Evolutionary conservation across 306 rosid genomes (phyloP).

Genomic region (Gleditsia sinensis): DNA sequence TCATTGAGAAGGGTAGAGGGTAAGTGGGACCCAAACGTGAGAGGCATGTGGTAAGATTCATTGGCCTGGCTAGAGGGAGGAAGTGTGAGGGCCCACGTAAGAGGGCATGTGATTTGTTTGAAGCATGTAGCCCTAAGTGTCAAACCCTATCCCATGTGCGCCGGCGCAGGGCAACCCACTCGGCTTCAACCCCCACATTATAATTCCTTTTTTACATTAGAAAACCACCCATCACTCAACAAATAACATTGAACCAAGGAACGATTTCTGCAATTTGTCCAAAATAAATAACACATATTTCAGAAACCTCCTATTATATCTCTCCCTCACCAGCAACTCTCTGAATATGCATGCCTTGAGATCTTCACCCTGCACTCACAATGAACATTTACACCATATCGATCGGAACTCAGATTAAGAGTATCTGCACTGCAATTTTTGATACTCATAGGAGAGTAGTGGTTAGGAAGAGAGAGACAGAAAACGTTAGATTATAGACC

Average conservation of each 20-base stretch:
- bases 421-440: background rate
- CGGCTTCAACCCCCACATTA: constrained; percentile 29
- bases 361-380: background rate
- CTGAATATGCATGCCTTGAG: background rate
- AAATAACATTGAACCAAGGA: no score
- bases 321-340: no score
- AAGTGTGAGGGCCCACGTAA: constrained; percentile 45
- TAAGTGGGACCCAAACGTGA: constrained; percentile 53
- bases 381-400: background rate
- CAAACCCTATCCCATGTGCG: constrained; percentile 94
- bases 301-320: background rate
- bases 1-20: no score
- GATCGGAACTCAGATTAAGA: background rate
- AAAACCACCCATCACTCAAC: no score
- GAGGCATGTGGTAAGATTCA: constrained; percentile 66
- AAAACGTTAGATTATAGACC: no score
- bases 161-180: constrained; percentile 80
- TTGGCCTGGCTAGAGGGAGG: no score
- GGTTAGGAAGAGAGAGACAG: background rate
- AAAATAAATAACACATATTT: background rate
- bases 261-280: no score
- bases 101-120: constrained; percentile 80
- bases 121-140: constrained; percentile 47
- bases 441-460: no score
- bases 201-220: no score